These are phyloP conservation scores for Suillus spraguei DNA, from an alignment of 768 basidiomycete species.

Conservation along the genomic window DNA sequence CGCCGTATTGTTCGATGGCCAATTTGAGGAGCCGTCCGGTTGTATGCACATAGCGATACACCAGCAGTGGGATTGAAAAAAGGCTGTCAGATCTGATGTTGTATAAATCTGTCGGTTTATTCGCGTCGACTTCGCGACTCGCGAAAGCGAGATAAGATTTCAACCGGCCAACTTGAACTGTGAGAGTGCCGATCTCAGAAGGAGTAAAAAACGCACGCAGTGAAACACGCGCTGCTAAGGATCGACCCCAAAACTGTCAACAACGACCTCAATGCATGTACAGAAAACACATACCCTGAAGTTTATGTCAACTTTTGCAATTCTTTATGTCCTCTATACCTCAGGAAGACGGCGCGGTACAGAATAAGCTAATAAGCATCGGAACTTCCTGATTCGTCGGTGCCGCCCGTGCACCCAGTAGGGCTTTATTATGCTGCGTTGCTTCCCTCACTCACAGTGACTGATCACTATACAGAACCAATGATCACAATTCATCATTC, in stretches of 20 bases:
- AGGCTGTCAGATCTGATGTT: neutral
- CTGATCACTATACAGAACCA: constrained; percentile 1
- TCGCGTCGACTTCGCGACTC: neutral
- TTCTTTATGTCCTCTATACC: constrained; percentile 13
- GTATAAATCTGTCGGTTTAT: neutral
- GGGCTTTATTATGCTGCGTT: neutral
- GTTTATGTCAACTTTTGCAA: constrained; percentile 31
- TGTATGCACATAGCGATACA: neutral
- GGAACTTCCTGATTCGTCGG: constrained; percentile 2
- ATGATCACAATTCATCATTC: neutral
- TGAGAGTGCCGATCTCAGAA: neutral
- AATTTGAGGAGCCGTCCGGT: neutral
- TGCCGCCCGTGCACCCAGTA: neutral
- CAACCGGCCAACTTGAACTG: neutral
- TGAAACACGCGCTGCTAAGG: constrained; percentile 14
- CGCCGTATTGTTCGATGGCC: constrained; percentile 2
- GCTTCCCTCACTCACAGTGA: neutral
- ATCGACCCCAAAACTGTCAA: constrained; percentile 37
- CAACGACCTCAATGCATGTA: constrained; percentile 20
- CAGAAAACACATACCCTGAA: constrained; percentile 7
- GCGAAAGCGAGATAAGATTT: constrained; percentile 3
- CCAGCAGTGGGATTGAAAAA: neutral
- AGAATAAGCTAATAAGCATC: constrained; percentile 6
- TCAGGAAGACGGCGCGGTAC: neutral
- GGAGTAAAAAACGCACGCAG: neutral